These are phyloP conservation scores for Verbascum thapsus DNA, from an alignment of 257 asterid species.

Conservation along the genomic window DNA sequence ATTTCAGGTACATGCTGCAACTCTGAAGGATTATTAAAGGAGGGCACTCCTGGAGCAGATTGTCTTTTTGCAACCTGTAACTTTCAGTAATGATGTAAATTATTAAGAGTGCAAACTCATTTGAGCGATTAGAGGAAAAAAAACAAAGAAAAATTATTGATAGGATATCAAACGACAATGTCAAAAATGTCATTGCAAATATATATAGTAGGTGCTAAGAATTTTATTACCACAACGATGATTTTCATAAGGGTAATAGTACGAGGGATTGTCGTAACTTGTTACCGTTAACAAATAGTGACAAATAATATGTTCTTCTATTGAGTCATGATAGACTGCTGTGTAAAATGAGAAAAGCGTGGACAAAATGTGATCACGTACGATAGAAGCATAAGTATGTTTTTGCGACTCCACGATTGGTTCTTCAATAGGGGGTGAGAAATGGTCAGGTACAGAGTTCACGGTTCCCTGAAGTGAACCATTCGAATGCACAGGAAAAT, in stretches of 20 bases:
- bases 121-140: neutral
- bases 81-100: conserved; percentile 29
- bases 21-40: conserved; percentile 53
- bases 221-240: no score
- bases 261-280: no score
- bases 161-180: no score
- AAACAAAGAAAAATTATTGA: no score
- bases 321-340: neutral
- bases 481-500: conserved; percentile 61
- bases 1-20: conserved; percentile 65
- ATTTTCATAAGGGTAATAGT: no score
- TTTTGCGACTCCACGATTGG: conserved; percentile 74
- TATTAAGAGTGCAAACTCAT: conserved; percentile 24
- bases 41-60: conserved; percentile 46
- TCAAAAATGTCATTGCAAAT: no score
- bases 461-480: conserved; percentile 69
- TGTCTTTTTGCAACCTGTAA: conserved; percentile 78
- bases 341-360: neutral
- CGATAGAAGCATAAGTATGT: conserved; percentile 97
- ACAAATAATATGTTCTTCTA: neutral
- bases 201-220: no score
- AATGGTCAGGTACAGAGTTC: conserved; percentile 58
- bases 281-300: no score
- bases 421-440: conserved; percentile 66
- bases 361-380: conserved; percentile 44